Evolutionary conservation across 768 basidiomycete genomes (phyloP), one percentile per base, ranked within the genome.

Genomic region (Boletus subparvulus): DNA sequence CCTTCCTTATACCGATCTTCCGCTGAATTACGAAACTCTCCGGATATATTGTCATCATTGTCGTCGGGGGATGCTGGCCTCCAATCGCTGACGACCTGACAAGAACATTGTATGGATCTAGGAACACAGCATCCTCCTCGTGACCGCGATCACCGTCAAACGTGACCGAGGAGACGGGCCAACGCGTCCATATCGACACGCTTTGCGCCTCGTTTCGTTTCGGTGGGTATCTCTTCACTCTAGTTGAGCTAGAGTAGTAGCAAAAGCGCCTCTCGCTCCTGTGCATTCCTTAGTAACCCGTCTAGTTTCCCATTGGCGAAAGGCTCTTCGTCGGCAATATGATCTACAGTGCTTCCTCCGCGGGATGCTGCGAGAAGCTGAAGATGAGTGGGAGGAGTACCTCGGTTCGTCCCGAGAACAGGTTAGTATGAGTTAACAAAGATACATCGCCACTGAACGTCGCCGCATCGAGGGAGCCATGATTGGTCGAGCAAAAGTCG

Each of bases 271-370:
- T 74, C 72, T 16, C 75, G 75, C 66, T 91, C 86, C 19, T 75
- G 78, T 33, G 80, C 75, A 45, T 63, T 73, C 53, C 90, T 73
- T 21, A 89, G 60, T 30, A 89, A 51, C 19, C 74, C 77, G 51
- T 90, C 88, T 28, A 88, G 68, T 68, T 92, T 90, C 3, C 83
- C 86, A 32, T 82, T 78, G 4, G 72, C 79, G 56, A 92, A 90
- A 24, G 92, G 73, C 55, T 92, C 90, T 9, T 89, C 85, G 57
- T 93, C 90, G 2, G 63, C 59, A 19, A 92, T 82, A 21, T 78
- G 71, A 24, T 74, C 73, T 36, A 70, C 75, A 7, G 73, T 74
- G 46, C 77, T 77, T 36, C 84, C 85, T 44, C 88, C 86, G 43
- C 87, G 84, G 45, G 77, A 74, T 12, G 77, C 73, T 0, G 78